Percentiles rank a stretch among this genome's conserved stretches.
phyloP scores from a whole-genome alignment of 352 stramenopile genomes.

The Pythium apleroticum region DNA sequence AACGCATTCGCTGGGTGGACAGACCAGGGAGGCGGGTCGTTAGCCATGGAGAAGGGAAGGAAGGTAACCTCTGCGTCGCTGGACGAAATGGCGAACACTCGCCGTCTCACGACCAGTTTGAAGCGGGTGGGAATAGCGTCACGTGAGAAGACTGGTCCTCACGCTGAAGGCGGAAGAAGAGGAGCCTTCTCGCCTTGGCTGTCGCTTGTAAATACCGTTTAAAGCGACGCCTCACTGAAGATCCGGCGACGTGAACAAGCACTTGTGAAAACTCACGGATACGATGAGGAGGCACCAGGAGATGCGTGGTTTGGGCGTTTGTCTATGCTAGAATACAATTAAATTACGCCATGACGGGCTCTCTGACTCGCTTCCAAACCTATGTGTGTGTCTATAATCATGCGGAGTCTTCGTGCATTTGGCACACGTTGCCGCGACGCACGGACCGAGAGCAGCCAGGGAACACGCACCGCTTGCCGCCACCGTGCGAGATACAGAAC shows the following conservation, averaged over 20 bases:
- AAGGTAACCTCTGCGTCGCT: no score
- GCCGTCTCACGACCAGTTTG: no score
- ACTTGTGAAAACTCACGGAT: no score
- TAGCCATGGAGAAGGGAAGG: background rate
- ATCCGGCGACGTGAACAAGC: no score
- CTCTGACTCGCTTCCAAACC: background rate
- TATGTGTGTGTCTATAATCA: background rate
- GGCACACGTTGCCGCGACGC: slow-evolving; percentile 54
- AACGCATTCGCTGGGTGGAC: no score
- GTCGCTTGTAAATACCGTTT: no score
- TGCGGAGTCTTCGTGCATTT: slow-evolving; percentile 44
- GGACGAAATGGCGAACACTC: no score
- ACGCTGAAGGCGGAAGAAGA: no score
- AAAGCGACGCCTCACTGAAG: no score
- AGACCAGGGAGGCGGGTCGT: background rate
- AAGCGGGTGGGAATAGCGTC: no score
- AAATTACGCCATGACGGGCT: background rate
- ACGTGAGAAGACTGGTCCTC: no score
- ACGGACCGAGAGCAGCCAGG: slow-evolving; percentile 51
- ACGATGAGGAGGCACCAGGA: background rate
- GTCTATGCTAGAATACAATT: background rate
- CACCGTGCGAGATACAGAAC: slow-evolving; percentile 69
- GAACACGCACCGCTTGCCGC: slow-evolving; percentile 53
- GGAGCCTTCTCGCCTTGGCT: no score
- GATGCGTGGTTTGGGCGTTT: background rate